Conservation (phyloP, 2,329 filamentous ascomycete species). For the Fusarium sp. region DNA sequence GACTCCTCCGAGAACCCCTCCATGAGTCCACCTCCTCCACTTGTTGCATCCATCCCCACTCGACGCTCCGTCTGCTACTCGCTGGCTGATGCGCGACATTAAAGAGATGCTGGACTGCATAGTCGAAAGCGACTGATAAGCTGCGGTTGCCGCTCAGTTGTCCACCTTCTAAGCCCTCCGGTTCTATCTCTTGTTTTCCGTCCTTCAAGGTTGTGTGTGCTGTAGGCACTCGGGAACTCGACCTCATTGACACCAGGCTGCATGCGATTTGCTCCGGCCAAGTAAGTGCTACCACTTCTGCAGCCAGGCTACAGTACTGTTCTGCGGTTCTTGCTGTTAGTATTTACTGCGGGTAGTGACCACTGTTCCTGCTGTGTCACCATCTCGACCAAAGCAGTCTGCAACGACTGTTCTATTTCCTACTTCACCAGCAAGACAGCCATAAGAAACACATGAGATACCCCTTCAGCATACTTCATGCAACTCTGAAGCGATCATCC, state of each 20-base stretch:
- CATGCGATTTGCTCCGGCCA: conserved; percentile 21
- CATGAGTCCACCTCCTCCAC: conserved; percentile 45
- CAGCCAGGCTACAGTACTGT: conserved; percentile 24
- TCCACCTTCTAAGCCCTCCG: conserved; percentile 41
- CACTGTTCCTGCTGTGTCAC: conserved; percentile 40
- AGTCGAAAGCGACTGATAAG: conserved; percentile 47
- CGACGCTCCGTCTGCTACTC: conserved; percentile 39
- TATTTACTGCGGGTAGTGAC: conserved; percentile 25
- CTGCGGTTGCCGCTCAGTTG: conserved; percentile 46
- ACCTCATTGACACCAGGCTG: conserved; percentile 30
- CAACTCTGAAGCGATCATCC: conserved; percentile 35
- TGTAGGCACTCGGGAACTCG: conserved; percentile 31
- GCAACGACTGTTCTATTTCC: conserved; percentile 28
- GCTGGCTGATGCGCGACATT: conserved; percentile 44
- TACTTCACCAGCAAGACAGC: conserved; percentile 35
- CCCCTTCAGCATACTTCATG: conserved; percentile 42
- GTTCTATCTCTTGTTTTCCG: conserved; percentile 40
- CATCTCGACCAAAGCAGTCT: conserved; percentile 36
- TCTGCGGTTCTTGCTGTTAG: conserved; percentile 24
- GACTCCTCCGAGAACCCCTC: conserved; percentile 43
- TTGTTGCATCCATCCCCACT: conserved; percentile 42
- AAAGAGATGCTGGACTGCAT: conserved; percentile 43
- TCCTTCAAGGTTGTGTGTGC: conserved; percentile 38
- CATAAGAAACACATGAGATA: conserved; percentile 41
- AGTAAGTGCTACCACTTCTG: conserved; percentile 27